phyloP scores from a whole-genome alignment of 2,329 filamentous ascomycete species.

The Fusarium torulosum region DNA sequence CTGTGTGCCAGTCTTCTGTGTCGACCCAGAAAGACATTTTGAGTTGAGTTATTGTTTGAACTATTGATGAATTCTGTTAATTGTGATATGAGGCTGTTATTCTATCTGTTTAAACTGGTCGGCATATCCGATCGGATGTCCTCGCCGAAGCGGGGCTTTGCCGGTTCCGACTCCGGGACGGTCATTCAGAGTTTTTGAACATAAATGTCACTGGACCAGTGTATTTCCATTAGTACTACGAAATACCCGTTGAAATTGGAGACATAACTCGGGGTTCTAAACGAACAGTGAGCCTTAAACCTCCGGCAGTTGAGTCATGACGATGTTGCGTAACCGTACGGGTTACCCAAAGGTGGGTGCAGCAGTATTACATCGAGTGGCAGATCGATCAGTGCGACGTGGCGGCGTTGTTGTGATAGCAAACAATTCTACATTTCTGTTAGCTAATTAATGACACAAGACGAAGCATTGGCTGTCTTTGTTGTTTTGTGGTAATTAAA shows the following conservation, averaged over 20 bases:
- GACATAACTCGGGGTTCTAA: neutral
- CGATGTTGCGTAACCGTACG: neutral
- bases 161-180: neutral
- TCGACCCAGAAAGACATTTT: slow-evolving; percentile 41
- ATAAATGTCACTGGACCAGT: neutral
- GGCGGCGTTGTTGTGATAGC: neutral
- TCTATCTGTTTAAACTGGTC: neutral
- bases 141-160: slow-evolving; percentile 4
- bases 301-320: slow-evolving; percentile 28
- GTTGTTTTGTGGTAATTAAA: neutral
- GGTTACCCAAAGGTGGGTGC: neutral
- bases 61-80: neutral
- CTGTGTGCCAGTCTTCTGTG: slow-evolving; percentile 47
- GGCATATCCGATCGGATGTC: neutral
- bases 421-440: neutral
- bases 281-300: slow-evolving; percentile 6
- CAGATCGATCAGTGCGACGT: slow-evolving; percentile 20
- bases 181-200: neutral
- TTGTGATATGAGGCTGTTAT: neutral
- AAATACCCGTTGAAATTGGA: neutral
- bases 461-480: too few relatives aligned
- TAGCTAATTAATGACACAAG: neutral
- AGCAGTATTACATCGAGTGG: neutral
- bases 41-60: neutral
- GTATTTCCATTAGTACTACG: neutral